A percentile compares a stretch with the other conserved stretches of the same genome.
These are phyloP conservation scores for Cladophialophora yegresii DNA, from an alignment of 2,329 filamentous ascomycete genomes.

Conservation along the genomic window DNA sequence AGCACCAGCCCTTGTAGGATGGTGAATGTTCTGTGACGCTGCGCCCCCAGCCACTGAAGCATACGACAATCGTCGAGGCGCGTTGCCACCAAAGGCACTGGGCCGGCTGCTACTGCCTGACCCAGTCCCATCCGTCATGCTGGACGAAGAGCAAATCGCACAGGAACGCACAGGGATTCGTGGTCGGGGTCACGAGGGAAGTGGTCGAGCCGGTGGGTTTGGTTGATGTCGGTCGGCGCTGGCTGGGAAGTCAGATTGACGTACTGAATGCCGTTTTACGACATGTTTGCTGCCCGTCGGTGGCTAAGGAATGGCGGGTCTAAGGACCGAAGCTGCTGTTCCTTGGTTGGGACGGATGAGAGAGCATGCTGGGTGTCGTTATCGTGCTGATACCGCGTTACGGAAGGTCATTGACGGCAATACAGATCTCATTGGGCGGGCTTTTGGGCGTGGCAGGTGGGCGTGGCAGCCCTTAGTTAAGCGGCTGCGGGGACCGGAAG, in stretches of 20 bases:
- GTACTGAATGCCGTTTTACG: slow-evolving; percentile 1
- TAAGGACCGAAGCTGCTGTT: background rate
- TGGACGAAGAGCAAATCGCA: background rate
- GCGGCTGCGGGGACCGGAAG: slow-evolving; percentile 23
- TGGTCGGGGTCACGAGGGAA: slow-evolving; percentile 22
- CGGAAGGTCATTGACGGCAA: slow-evolving; percentile 18
- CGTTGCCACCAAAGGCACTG: slow-evolving; percentile 23
- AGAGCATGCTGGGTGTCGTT: slow-evolving; percentile 18
- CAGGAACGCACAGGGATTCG: background rate
- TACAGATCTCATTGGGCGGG: slow-evolving; percentile 19
- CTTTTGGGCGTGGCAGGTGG: slow-evolving; percentile 23
- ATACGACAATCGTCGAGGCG: slow-evolving; percentile 59
- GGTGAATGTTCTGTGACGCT: slow-evolving; percentile 45
- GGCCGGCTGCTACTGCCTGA: slow-evolving; percentile 24
- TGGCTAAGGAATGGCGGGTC: background rate
- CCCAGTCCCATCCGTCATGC: slow-evolving; percentile 28
- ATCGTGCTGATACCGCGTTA: slow-evolving; percentile 24
- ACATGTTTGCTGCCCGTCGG: slow-evolving; percentile 3
- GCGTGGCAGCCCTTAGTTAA: slow-evolving; percentile 9
- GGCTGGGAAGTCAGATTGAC: background rate
- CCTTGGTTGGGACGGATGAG: background rate
- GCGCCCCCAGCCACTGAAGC: slow-evolving; percentile 62
- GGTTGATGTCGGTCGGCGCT: slow-evolving; percentile 12
- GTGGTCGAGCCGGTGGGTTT: slow-evolving; percentile 8
- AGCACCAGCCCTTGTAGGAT: slow-evolving; percentile 46